phyloP scores from a whole-genome alignment of 2,329 filamentous ascomycete species.

The Claviceps paspali region DNA sequence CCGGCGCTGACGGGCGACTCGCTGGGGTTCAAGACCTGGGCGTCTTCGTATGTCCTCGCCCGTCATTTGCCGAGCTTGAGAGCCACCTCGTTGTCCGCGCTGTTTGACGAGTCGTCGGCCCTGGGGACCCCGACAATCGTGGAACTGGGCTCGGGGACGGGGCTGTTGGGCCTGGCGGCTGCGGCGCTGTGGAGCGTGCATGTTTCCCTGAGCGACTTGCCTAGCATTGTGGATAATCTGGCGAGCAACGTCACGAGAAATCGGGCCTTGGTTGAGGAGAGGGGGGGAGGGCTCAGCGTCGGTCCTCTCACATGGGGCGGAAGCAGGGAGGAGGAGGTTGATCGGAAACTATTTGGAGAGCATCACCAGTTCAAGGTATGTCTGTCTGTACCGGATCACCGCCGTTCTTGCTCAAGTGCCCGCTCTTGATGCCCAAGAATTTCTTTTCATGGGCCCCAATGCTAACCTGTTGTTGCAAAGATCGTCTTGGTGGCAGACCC shows the following conservation, averaged over 20 bases:
- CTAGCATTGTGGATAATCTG: slow-evolving; percentile 70
- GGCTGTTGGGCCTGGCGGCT: slow-evolving; percentile 76
- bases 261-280: slow-evolving; percentile 31
- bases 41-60: slow-evolving; percentile 73
- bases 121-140: slow-evolving; percentile 30
- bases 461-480: slow-evolving; percentile 19
- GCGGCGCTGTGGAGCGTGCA: slow-evolving; percentile 52
- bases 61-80: slow-evolving; percentile 45
- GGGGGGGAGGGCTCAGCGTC: slow-evolving; percentile 42
- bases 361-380: slow-evolving; percentile 36
- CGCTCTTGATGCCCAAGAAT: no score
- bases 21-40: slow-evolving; percentile 90
- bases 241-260: slow-evolving; percentile 58
- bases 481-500: slow-evolving; percentile 75
- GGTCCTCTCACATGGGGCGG: slow-evolving; percentile 64
- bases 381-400: no score
- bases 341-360: slow-evolving; percentile 27
- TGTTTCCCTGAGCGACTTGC: slow-evolving; percentile 69
- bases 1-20: slow-evolving; percentile 79
- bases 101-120: slow-evolving; percentile 24
- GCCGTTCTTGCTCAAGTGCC: no score
- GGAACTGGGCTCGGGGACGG: slow-evolving; percentile 82
- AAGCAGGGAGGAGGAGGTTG: slow-evolving; percentile 25
- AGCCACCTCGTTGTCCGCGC: slow-evolving; percentile 27
- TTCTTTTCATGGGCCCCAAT: background rate